phyloP scores from a whole-genome alignment of 441 rosid genomes.

The Geranium incanum region DNA sequence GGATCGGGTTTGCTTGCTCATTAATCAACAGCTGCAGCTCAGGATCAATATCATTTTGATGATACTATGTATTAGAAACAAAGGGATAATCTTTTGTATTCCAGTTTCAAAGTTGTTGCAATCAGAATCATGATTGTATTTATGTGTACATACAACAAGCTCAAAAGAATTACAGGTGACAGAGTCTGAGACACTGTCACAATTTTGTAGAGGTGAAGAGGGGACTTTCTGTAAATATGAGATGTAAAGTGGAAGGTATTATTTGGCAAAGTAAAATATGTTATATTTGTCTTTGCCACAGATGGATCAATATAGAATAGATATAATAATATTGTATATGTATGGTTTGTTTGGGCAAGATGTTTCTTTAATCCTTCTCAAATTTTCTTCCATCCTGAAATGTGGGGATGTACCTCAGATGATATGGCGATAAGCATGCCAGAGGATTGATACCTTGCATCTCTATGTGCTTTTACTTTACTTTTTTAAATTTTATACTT shows the following conservation, averaged over 20 bases:
- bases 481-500: too few relatives aligned
- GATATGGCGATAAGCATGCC: too few relatives aligned
- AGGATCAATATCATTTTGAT: not conserved
- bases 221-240: conserved; percentile 6
- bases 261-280: conserved; percentile 7
- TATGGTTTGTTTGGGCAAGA: too few relatives aligned
- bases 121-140: conserved; percentile 4
- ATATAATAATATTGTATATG: too few relatives aligned
- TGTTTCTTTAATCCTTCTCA: too few relatives aligned
- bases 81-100: not conserved
- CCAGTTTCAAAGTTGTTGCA: not conserved
- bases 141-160: not conserved
- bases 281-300: not conserved
- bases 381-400: too few relatives aligned
- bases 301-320: too few relatives aligned
- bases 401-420: too few relatives aligned
- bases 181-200: not conserved
- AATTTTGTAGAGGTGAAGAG: conserved; percentile 4
- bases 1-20: conserved; percentile 2
- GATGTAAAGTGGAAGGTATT: conserved; percentile 10
- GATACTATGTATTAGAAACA: not conserved
- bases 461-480: too few relatives aligned
- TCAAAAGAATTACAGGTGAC: not conserved
- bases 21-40: not conserved
- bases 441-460: too few relatives aligned